A percentile compares a stretch with the other conserved stretches of the same genome.
Evolutionary conservation across 2,329 filamentous ascomycete genomes (phyloP).

Genomic region (Monilinia polystroma): DNA sequence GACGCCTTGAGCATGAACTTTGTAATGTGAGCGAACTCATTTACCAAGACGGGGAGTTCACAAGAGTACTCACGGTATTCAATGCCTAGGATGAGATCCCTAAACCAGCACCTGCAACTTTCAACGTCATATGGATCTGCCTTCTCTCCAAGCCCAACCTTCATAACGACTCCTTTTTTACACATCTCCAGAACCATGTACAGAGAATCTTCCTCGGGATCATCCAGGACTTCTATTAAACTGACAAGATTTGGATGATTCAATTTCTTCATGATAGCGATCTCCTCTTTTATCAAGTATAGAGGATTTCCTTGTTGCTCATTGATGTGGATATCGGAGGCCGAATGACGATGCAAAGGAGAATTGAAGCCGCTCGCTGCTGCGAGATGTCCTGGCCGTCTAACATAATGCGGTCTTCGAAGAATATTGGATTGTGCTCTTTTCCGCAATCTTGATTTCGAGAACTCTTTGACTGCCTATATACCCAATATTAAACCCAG

Average conservation of each 20-base stretch:
- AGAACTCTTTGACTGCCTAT: conserved; percentile 96
- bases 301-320: conserved; percentile 69
- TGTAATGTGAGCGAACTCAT: conserved; percentile 27
- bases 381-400: conserved; percentile 49
- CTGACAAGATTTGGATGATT: conserved; percentile 93
- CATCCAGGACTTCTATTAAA: conserved; percentile 90
- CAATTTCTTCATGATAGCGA: conserved; percentile 98
- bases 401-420: conserved; percentile 56
- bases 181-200: conserved; percentile 99
- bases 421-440: conserved; percentile 88
- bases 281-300: conserved; percentile 89
- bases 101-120: conserved; percentile 85
- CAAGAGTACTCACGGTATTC: conserved; percentile 71
- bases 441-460: conserved; percentile 85
- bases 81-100: conserved; percentile 90
- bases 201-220: conserved; percentile 90
- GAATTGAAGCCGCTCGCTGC: conserved; percentile 46
- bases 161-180: conserved; percentile 97
- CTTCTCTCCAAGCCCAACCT: conserved; percentile 80
- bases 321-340: conserved; percentile 51
- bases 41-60: not conserved
- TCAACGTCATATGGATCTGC: conserved; percentile 82
- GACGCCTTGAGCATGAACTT: conserved; percentile 89
- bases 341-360: conserved; percentile 52
- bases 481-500: conserved; percentile 27